A percentile compares a stretch with the other conserved stretches of the same genome.
Evolutionary conservation across 2,329 filamentous ascomycete genomes (phyloP).

Genomic region (Colletotrichum liaoningense): DNA sequence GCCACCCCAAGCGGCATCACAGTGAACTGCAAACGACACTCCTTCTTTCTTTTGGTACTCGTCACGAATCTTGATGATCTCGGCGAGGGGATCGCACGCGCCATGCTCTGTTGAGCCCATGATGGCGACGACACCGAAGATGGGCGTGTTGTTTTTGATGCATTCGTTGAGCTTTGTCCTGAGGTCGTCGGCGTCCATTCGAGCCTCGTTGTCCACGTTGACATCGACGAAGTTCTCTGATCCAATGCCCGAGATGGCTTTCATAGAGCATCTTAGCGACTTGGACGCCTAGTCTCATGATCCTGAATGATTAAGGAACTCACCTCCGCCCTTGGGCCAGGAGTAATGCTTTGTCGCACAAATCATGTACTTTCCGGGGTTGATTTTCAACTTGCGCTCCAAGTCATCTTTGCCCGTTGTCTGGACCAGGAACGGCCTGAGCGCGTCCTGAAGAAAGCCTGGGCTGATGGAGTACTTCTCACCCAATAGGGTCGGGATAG

Average conservation of each 20-base stretch:
- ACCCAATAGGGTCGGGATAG: neutral
- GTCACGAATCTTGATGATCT: constrained; percentile 52
- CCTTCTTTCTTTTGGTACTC: constrained; percentile 52
- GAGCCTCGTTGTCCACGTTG: neutral
- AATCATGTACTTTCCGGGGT: constrained; percentile 50
- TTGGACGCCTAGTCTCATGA: neutral
- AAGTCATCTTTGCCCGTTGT: constrained; percentile 51
- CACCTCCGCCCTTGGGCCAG: constrained; percentile 60
- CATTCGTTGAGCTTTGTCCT: neutral
- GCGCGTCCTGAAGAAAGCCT: neutral
- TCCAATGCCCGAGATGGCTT: neutral
- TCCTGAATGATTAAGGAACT: constrained; percentile 29
- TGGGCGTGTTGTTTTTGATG: neutral
- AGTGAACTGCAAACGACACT: constrained; percentile 58
- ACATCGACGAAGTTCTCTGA: neutral
- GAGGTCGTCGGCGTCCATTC: neutral
- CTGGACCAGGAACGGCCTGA: constrained; percentile 42
- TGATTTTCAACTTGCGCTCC: constrained; percentile 47
- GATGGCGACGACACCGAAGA: constrained; percentile 32
- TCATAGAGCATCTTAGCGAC: neutral
- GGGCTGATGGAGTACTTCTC: neutral
- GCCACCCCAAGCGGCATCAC: constrained; percentile 62
- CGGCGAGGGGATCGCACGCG: constrained; percentile 53
- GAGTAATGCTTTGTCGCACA: constrained; percentile 59
- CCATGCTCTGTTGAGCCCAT: constrained; percentile 43